These are phyloP conservation scores for Diplodia intermedia DNA, from an alignment of 2,329 filamentous ascomycete species.

Conservation along the genomic window DNA sequence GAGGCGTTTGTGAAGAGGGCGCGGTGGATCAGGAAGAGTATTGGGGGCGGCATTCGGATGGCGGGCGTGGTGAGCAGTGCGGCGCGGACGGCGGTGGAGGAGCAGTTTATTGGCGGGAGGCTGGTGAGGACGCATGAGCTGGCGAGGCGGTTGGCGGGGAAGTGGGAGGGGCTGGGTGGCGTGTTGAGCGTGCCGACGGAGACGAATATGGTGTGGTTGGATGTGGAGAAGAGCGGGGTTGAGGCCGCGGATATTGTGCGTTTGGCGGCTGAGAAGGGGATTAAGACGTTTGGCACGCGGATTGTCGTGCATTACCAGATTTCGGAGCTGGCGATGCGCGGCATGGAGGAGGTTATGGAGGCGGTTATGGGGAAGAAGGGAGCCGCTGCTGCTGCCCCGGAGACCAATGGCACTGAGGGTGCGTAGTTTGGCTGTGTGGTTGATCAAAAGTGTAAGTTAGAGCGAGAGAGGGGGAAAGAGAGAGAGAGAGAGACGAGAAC, in stretches of 20 bases:
- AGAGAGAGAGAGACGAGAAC: background rate
- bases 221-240: constrained; percentile 68
- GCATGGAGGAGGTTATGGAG: constrained; percentile 34
- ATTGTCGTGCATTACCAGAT: constrained; percentile 78
- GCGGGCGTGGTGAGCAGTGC: constrained; percentile 77
- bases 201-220: constrained; percentile 93
- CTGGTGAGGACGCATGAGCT: constrained; percentile 66
- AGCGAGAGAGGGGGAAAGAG: too few species aligned
- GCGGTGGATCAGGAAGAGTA: constrained; percentile 78
- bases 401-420: background rate
- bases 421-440: background rate
- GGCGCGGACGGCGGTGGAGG: constrained; percentile 77
- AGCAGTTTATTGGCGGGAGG: constrained; percentile 75
- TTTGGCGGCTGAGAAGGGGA: constrained; percentile 63
- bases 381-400: background rate
- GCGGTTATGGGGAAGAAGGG: constrained; percentile 7
- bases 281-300: constrained; percentile 64
- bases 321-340: constrained; percentile 65
- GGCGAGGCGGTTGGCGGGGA: constrained; percentile 66
- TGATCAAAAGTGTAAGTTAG: background rate
- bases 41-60: constrained; percentile 81
- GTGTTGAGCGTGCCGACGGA: constrained; percentile 73
- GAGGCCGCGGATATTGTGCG: constrained; percentile 60
- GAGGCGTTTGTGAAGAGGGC: constrained; percentile 68
- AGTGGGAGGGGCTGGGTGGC: constrained; percentile 75